Evolutionary conservation across 2,329 filamentous ascomycete genomes (phyloP), one percentile per base, ranked within the genome.

Genomic region (Chrysoporthe deuterocubensis): DNA sequence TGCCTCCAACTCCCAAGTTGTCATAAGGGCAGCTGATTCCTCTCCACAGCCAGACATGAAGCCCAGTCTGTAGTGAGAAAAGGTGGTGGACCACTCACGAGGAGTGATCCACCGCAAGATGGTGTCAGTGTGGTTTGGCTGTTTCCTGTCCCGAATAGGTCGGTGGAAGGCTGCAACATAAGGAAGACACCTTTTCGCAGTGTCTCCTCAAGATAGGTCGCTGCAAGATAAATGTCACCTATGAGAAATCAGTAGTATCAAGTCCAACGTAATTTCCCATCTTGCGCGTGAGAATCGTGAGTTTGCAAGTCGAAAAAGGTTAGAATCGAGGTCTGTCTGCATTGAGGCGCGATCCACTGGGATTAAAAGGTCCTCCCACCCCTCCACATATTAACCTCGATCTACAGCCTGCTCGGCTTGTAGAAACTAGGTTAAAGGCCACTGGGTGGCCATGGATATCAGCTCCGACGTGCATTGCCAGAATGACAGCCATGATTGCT

Each of bases 21-120:
- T 37, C 14, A 16, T 8, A 6, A 7, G 40, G 11, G 9, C 18
- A 54, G n/a, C n/a, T 6, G 1, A 37, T 69, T 77, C 83, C 85
- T 85, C 85, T 82, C 84, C 81, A 72, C 84, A 81, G 73, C 82
- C 78, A 75, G 77, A 76, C 84, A 66, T 77, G 68, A 79, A 80
- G 83, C 81, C 78, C 73, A 75, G 78, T 73, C 71, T 79, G 81
- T 79, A 84, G 83, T 84, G 85, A 86, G 84, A 83, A 85, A 85
- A 84, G 77, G 74, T 69, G 72, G 72, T 71, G 71, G 54, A 57
- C 52, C 63, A 67, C 62, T 43, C 65, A 40, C 40, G 64, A 59
- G 66, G 48, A 60, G 67, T 48, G 26, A 42, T 21, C 37, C 57
- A 60, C 69, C 43, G 52, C 66, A 61, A 48, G 44, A 34, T 57